phyloP scores from a whole-genome alignment of 192 early-diverging fungal species.

The Entomortierella beljakovae region DNA sequence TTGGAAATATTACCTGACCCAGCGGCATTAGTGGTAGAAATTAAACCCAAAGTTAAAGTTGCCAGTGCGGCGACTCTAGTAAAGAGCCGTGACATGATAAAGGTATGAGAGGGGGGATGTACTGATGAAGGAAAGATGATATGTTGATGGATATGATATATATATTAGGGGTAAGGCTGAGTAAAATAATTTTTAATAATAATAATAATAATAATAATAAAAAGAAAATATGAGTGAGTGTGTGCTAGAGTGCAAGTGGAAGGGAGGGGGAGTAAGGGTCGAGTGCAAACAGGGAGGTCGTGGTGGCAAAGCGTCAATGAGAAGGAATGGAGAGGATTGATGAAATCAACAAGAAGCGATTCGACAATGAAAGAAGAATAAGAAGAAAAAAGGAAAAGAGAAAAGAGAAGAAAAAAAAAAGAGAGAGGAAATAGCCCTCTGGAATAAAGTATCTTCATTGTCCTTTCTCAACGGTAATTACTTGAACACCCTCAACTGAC shows the following conservation, averaged over 20 bases:
- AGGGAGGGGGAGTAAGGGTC: conserved; percentile 8
- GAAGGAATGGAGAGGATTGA: no score
- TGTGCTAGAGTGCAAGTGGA: not conserved
- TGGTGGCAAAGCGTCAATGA: no score
- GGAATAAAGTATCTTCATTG: no score
- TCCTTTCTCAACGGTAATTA: no score
- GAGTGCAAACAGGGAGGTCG: conserved; percentile 1
- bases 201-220: not conserved
- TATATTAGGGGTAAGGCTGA: not conserved
- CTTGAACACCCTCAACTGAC: no score
- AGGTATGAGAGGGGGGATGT: no score
- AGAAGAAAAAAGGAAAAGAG: no score
- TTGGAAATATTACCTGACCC: conserved; percentile 12
- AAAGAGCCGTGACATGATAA: conserved; percentile 25
- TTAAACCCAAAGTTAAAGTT: conserved; percentile 14
- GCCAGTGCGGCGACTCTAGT: conserved; percentile 11
- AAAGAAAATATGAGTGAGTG: not conserved
- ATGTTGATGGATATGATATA: not conserved
- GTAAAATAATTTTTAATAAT: not conserved
- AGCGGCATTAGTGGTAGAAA: conserved; percentile 16
- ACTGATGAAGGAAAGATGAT: no score
- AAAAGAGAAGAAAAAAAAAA: no score
- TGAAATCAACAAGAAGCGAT: no score
- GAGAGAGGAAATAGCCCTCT: no score
- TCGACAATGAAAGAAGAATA: no score